Conservation (phyloP, 306 rosid species). For the Lathyrus tuberosus region DNA sequence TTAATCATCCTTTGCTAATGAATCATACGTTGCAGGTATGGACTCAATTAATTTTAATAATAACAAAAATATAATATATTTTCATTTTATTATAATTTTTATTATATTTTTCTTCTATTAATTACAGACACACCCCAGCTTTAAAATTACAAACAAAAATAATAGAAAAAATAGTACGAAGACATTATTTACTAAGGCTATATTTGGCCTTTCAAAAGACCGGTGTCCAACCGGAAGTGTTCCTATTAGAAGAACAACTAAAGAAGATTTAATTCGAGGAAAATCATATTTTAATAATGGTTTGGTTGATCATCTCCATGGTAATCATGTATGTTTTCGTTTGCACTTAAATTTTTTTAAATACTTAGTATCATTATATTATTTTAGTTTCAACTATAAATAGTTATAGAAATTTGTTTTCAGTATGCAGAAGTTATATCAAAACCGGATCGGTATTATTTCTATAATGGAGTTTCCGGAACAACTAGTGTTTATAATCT, state of each 20-base stretch:
- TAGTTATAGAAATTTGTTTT: background rate
- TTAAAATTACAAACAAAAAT: background rate
- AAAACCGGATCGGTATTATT: too few relatives aligned
- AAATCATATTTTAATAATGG: background rate
- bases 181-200: too few relatives aligned
- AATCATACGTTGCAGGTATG: conserved; percentile 3
- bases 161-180: too few relatives aligned
- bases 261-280: background rate
- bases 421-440: too few relatives aligned
- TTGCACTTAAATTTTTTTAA: background rate
- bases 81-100: background rate
- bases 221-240: conserved; percentile 5
- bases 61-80: background rate
- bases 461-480: background rate
- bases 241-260: conserved; percentile 20
- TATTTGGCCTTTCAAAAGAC: background rate
- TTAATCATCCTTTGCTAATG: background rate
- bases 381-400: background rate
- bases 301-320: fast-evolving
- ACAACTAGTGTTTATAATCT: background rate
- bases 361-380: too few relatives aligned
- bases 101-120: background rate
- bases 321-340: background rate
- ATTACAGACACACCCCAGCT: background rate
- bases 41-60: background rate